phyloP scores from a whole-genome alignment of 306 rosid species.

The Medicago arabica region DNA sequence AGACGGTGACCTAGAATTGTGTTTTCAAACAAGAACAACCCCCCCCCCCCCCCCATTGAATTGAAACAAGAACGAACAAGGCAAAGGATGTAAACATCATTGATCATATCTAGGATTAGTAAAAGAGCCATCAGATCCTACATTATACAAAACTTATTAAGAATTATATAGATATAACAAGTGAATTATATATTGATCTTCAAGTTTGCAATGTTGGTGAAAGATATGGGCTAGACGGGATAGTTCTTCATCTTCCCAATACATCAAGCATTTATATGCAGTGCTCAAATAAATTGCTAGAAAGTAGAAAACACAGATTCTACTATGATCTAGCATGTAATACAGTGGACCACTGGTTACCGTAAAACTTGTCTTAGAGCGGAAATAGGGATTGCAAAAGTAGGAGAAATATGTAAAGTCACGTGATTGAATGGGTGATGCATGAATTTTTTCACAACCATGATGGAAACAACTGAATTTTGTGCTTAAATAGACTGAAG shows the following conservation, averaged over 20 bases:
- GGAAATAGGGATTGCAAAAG: background rate
- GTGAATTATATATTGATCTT: background rate
- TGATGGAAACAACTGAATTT: no score
- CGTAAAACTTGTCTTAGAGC: background rate
- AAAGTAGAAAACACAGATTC: no score
- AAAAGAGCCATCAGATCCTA: background rate
- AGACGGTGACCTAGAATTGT: background rate
- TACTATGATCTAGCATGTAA: no score
- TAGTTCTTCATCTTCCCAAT: no score
- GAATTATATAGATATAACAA: conserved; percentile 1
- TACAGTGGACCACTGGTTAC: background rate
- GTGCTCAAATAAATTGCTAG: no score
- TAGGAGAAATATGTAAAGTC: background rate
- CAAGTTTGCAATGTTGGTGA: background rate
- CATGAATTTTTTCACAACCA: no score
- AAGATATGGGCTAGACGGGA: background rate
- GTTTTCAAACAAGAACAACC: background rate
- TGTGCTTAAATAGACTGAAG: no score
- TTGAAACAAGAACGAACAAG: background rate
- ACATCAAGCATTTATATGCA: no score
- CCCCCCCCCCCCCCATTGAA: background rate
- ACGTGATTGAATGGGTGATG: background rate
- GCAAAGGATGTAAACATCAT: conserved; percentile 17
- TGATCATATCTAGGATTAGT: background rate
- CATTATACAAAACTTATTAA: conserved; percentile 2